Conservation (phyloP, 176 grass and related monocot species). For the Melocanna baccifera region DNA sequence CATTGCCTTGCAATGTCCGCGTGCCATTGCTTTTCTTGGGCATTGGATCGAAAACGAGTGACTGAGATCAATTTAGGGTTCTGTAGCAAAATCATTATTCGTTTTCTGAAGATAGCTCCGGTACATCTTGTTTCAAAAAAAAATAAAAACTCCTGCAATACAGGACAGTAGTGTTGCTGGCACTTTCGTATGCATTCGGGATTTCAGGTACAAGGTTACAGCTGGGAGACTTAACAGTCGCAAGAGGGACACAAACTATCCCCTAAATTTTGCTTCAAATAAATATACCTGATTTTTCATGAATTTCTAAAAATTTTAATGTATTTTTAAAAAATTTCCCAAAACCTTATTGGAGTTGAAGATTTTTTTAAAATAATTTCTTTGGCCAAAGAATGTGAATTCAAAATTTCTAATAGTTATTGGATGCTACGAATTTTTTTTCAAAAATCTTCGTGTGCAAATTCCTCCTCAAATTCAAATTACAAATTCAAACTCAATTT, state of each 20-base stretch:
- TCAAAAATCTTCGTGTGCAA: too few relatives aligned
- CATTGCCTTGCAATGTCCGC: neutral
- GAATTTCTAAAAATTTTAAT: too few relatives aligned
- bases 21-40: neutral
- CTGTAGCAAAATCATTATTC: neutral
- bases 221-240: neutral
- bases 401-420: too few relatives aligned
- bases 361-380: too few relatives aligned
- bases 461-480: too few relatives aligned
- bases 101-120: neutral
- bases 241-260: neutral
- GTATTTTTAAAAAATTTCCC: too few relatives aligned
- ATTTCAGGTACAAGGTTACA: neutral
- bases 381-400: too few relatives aligned
- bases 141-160: neutral
- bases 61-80: neutral
- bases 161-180: neutral
- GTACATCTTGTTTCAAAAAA: neutral
- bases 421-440: too few relatives aligned
- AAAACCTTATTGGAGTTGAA: too few relatives aligned
- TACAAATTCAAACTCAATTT: too few relatives aligned
- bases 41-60: neutral
- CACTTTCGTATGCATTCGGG: neutral
- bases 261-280: neutral
- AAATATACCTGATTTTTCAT: too few relatives aligned